Evolutionary conservation across 345 rosid species (phyloP), one percentile per base, ranked within the genome.

Genomic region (Populus alba): DNA sequence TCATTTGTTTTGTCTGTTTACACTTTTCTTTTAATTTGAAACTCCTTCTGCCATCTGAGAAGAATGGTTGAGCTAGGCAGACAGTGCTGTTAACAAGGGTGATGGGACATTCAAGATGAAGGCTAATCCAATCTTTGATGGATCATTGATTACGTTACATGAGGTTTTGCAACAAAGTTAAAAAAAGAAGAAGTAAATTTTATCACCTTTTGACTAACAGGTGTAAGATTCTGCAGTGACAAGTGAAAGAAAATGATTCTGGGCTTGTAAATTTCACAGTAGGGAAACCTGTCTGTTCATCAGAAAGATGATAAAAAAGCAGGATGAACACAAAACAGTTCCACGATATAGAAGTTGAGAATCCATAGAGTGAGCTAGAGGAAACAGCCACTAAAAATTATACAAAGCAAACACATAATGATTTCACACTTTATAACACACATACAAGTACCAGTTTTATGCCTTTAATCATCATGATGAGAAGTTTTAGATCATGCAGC

Each of bases 101-200:
- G 74, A 81, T 65, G 63, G 77, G 79, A 59, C 74, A 81, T 43
- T 59, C 43, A 62, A 72, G 76, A 80, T 77, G 29, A 74, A 72
- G 39, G 18, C 39, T 37, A n/a, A 75, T 66, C 47, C 35, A 73
- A 39, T 55, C 29, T 35, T 35, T 55, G 15, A 74, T 12, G 77
- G 11, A 45, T 83, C 68, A 33, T 35, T 16, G 39, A 71, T 69
- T 33, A 49, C 13, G 61, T 33, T 31, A 61, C 67, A 76, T 33
- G 12, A 59, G 67, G 37, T 33, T 37, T 27, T 68, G 41, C 51
- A 73, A 63, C 66, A 73, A 73, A 69, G 80, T 78, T 25, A 25
- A 78, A 76, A 81, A 69, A 76, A 78, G 79, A 81, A 69, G 70
- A 10, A n/a, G 75, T 68, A 15, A 45, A 45, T 22, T 53, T 33